These are phyloP conservation scores for Lachancea quebecensis DNA, from an alignment of 805 yeast species.

Conservation along the genomic window DNA sequence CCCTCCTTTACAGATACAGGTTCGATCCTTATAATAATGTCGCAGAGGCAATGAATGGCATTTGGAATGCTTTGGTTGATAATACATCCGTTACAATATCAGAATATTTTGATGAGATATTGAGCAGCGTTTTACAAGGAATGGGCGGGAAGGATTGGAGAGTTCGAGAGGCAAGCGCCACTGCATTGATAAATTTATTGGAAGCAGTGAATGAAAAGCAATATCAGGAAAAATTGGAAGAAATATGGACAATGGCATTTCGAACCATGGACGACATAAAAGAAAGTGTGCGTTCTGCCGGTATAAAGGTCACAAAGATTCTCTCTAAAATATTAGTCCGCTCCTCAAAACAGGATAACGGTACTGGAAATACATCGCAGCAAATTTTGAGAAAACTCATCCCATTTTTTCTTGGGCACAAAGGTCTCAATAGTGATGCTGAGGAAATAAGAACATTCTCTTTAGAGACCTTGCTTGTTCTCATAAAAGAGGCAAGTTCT, in stretches of 20 bases:
- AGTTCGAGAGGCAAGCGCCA: conserved; percentile 78
- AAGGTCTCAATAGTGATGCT: conserved; percentile 78
- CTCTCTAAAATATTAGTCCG: conserved; percentile 58
- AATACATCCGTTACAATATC: conserved; percentile 49
- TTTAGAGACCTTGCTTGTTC: conserved; percentile 60
- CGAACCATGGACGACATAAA: conserved; percentile 90
- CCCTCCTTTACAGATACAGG: conserved; percentile 75
- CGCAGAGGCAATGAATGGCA: conserved; percentile 75
- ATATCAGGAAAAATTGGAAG: conserved; percentile 48
- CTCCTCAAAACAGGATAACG: conserved; percentile 16
- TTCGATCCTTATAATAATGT: conserved; percentile 79
- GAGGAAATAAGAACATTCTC: conserved; percentile 78
- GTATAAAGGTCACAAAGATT: conserved; percentile 56
- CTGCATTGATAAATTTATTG: conserved; percentile 63
- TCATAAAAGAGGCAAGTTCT: conserved; percentile 57
- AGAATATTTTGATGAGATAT: conserved; percentile 49
- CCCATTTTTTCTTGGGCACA: conserved; percentile 72
- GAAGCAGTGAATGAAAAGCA: conserved; percentile 47
- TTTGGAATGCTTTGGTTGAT: conserved; percentile 68
- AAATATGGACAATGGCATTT: conserved; percentile 83
- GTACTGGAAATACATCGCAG: conserved; percentile 8
- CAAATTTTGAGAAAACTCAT: conserved; percentile 50
- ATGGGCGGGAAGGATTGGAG: conserved; percentile 90
- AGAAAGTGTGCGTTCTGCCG: conserved; percentile 84
- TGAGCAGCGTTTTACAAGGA: conserved; percentile 54